phyloP scores from a whole-genome alignment of 768 basidiomycete species.

The Lanmaoa pseudosensibilis region DNA sequence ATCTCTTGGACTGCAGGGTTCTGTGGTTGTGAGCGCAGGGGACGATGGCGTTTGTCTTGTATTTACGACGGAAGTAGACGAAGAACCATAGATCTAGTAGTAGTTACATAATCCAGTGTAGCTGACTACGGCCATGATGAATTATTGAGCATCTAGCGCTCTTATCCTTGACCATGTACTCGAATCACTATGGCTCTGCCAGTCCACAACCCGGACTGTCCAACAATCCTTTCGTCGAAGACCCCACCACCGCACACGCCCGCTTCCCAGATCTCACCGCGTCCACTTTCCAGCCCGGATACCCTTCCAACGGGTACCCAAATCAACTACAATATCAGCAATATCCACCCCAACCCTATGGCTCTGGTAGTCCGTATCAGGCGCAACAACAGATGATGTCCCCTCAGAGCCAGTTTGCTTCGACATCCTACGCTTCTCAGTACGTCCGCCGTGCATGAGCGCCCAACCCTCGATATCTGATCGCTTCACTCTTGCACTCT shows the following conservation, averaged over 20 bases:
- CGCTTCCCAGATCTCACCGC: conserved; percentile 67
- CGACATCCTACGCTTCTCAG: conserved; percentile 27
- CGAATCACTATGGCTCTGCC: conserved; percentile 38
- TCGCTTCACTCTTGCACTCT: not conserved
- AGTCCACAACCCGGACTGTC: conserved; percentile 30
- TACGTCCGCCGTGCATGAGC: not conserved
- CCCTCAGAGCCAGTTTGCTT: conserved; percentile 24
- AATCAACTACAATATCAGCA: conserved; percentile 35
- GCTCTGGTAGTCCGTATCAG: conserved; percentile 9
- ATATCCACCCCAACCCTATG: conserved; percentile 24
- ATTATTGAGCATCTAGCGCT: not conserved
- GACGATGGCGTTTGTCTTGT: conserved; percentile 90
- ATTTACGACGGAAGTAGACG: conserved; percentile 58
- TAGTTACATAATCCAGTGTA: conserved; percentile 25
- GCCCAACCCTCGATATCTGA: not conserved
- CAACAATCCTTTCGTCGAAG: conserved; percentile 72
- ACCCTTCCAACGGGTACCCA: conserved; percentile 26
- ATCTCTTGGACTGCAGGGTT: conserved; percentile 66
- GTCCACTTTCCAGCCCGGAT: conserved; percentile 15
- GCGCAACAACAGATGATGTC: conserved; percentile 19
- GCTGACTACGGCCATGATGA: not conserved
- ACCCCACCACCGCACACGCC: conserved; percentile 45
- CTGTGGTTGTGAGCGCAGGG: conserved; percentile 80
- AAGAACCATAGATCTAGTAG: conserved; percentile 1
- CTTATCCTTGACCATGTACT: conserved; percentile 36